phyloP scores from a whole-genome alignment of 345 rosid genomes.

The Draba incana region DNA sequence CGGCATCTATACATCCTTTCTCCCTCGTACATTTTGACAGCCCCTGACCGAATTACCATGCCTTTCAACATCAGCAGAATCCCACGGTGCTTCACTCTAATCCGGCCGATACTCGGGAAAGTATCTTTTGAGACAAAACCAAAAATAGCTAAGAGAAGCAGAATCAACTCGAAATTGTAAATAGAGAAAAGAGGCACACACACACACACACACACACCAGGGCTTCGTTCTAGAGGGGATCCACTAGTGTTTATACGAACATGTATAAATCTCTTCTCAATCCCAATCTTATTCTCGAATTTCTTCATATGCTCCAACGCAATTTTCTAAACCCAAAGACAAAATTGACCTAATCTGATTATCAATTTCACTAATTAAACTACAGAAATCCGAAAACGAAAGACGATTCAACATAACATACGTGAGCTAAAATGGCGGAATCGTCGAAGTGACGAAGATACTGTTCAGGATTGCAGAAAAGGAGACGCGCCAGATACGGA shows the following conservation, averaged over 20 bases:
- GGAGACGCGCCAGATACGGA: constrained; percentile 61
- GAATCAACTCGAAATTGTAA: not conserved
- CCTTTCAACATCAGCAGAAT: constrained; percentile 84
- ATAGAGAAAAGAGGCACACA: not conserved
- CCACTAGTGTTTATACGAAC: constrained; percentile 77
- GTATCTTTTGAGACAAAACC: constrained; percentile 57
- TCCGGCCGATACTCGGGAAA: constrained; percentile 79
- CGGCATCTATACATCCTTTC: constrained; percentile 78
- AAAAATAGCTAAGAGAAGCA: constrained; percentile 14
- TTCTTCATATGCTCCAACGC: constrained; percentile 55
- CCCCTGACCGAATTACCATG: constrained; percentile 85
- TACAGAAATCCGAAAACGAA: not conserved
- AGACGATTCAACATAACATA: constrained; percentile 32
- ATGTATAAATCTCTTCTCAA: constrained; percentile 77
- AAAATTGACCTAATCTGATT: constrained; percentile 7
- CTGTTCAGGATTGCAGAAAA: constrained; percentile 59
- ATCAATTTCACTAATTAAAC: not conserved
- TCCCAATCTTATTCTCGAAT: constrained; percentile 50
- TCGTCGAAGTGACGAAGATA: constrained; percentile 65
- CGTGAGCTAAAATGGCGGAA: constrained; percentile 84
- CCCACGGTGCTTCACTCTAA: constrained; percentile 86
- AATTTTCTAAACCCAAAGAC: constrained; percentile 49
- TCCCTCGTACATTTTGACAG: constrained; percentile 93
- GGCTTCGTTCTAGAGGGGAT: constrained; percentile 73
- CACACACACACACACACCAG: constrained; percentile 56